Base-by-base conservation (phyloP, 2,329 filamentous ascomycete species). In the Talaromyces verruculosus region DNA sequence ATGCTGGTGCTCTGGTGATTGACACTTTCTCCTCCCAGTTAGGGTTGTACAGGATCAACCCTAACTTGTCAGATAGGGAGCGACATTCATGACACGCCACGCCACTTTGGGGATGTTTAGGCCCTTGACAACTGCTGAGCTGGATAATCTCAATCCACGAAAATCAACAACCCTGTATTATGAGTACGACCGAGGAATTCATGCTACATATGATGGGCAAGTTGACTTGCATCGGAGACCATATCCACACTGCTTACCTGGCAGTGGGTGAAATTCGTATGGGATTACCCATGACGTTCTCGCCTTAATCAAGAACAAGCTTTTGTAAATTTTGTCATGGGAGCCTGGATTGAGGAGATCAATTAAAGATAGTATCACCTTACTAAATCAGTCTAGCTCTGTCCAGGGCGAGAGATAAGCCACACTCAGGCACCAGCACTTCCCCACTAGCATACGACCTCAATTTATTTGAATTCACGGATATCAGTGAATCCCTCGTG, bases 391-490 rank as follows among this genome's bases (percentile, higher is more conserved):
- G 53, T 30, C 53, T 57, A 57, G 53, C 33, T 25, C 17, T 15
- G 22, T 41, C 25, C 17, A 15, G 6, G 19, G 10, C 28, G 7
- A 55, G 28, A 55, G 51, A 55, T 55, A 55, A 55, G 53, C 5
- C 33, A 5, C 33, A 35, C 33, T 13, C 35, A 37, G 35, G 35
- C 3, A 37, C 35, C 51, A 19, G n/a, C n/a, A 13, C 33, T 22
- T 57, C 53, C 22, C 53, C 53, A 57, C 53, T n/a, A 19, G 30
- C 51, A 55, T 55, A 22, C 30, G 51, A 55, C 51, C 51, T 55
- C 17, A 55, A 55, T 55, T 37, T 35, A 55, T 37, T 35, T 30
- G 8, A 47, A 28, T 30, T 51, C 25, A 19, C 39, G 39, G n/a
- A 28, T 28, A 30, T 33, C 15, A 53, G 6, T 33, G n/a, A 30